Evolutionary conservation across 2,329 filamentous ascomycete genomes (phyloP).

Genomic region (Cladorrhinum sp.): DNA sequence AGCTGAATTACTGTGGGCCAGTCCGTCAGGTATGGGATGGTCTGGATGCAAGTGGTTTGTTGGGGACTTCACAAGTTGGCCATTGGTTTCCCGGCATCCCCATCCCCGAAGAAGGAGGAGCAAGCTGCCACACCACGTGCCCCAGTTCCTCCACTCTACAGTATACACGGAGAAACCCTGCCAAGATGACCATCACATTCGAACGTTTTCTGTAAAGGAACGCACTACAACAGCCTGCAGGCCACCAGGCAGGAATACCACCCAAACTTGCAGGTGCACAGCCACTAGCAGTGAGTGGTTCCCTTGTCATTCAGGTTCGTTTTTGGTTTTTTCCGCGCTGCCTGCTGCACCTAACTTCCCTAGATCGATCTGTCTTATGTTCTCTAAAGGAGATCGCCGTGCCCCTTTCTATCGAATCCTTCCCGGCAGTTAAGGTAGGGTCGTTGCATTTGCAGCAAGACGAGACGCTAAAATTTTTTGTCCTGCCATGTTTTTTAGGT

Average conservation of each 20-base stretch:
- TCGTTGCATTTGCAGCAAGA: too few species aligned
- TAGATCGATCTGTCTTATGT: not conserved
- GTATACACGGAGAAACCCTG: not conserved
- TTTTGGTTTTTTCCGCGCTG: not conserved
- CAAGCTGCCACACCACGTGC: not conserved
- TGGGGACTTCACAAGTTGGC: not conserved
- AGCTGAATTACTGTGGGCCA: conserved; percentile 9
- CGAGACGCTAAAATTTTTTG: not conserved
- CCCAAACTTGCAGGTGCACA: not conserved
- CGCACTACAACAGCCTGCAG: not conserved
- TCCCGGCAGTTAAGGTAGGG: not conserved
- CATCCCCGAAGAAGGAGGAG: not conserved
- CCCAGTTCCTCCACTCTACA: not conserved
- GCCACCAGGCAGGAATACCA: not conserved
- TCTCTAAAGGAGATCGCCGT: not conserved
- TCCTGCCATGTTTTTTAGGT: not conserved
- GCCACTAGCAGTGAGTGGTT: not conserved
- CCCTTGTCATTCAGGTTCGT: not conserved
- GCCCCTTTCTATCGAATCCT: not conserved
- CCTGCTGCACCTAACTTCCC: not conserved
- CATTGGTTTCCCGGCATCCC: not conserved
- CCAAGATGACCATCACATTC: not conserved
- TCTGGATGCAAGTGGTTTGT: not conserved
- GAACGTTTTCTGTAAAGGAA: not conserved
- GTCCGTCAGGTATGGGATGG: not conserved